These are phyloP conservation scores for Recurvomyces mirabilis DNA, from an alignment of 495 filamentous ascomycete species.

Conservation along the genomic window DNA sequence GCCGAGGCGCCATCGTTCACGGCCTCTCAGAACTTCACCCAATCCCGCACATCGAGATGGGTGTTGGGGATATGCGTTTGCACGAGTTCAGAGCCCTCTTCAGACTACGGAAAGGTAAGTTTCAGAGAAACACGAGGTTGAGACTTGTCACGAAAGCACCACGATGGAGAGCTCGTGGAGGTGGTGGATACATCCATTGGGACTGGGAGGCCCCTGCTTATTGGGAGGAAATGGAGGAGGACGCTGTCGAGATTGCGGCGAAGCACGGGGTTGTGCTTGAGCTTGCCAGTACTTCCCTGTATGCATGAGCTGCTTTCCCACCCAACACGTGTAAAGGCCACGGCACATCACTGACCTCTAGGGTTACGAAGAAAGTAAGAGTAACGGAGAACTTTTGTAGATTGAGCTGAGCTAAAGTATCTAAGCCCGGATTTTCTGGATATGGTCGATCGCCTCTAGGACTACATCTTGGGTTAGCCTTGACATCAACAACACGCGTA, in stretches of 20 bases:
- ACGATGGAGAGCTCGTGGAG: too few species aligned
- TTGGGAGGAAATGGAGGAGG: background rate
- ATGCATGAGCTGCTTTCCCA: too few species aligned
- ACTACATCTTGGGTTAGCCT: constrained; percentile 11
- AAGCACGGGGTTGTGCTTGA: background rate
- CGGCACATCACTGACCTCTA: too few species aligned
- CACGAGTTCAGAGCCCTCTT: background rate
- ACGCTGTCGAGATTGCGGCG: background rate
- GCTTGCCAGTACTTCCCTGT: background rate
- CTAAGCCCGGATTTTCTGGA: constrained; percentile 17
- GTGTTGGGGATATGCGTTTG: background rate
- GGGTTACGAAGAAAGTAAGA: too few species aligned
- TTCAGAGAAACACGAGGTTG: background rate
- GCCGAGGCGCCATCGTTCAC: background rate
- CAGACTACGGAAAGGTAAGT: background rate
- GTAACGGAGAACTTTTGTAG: too few species aligned
- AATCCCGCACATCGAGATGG: background rate
- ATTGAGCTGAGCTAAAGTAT: too few species aligned
- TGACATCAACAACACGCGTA: too few species aligned
- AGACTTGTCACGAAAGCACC: background rate
- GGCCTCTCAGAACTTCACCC: background rate
- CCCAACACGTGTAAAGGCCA: too few species aligned
- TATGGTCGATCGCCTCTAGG: constrained; percentile 22
- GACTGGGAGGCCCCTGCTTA: background rate
- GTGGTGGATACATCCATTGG: background rate